A percentile compares a stretch with the other conserved stretches of the same genome.
Conservation (phyloP, 257 asterid genomes). For the Schizonepeta tenuifolia region DNA sequence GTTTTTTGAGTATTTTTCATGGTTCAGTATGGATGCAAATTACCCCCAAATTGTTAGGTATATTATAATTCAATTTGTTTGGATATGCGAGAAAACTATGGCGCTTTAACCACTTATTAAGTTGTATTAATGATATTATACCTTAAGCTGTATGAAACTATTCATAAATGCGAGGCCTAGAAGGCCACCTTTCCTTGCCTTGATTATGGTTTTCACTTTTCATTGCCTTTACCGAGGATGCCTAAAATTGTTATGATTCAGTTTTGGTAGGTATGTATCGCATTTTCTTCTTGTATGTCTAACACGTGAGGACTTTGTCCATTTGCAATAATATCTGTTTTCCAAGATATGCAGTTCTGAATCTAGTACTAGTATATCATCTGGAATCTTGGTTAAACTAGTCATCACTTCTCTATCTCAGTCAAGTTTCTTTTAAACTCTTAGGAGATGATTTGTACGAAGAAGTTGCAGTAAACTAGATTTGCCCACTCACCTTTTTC, state of each 20-base stretch:
- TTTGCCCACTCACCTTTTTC: slow-evolving; percentile 11
- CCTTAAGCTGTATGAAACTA: slow-evolving; percentile 8
- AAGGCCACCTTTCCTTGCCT: slow-evolving; percentile 18
- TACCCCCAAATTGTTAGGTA: background rate
- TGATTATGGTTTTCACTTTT: slow-evolving; percentile 16
- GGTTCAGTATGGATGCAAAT: slow-evolving; percentile 14
- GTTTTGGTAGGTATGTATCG: too few relatives aligned
- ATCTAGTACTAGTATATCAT: too few relatives aligned
- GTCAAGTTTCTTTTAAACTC: too few relatives aligned
- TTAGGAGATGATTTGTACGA: background rate
- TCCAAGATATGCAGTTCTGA: background rate
- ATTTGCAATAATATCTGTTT: background rate
- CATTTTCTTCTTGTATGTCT: too few relatives aligned
- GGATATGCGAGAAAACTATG: too few relatives aligned
- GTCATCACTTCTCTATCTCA: too few relatives aligned
- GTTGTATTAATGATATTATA: slow-evolving; percentile 5
- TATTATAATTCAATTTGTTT: too few relatives aligned
- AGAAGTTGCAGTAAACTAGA: slow-evolving; percentile 12
- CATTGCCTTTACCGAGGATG: background rate
- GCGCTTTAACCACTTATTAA: background rate
- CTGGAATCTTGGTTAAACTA: background rate
- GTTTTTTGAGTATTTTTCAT: slow-evolving; percentile 17
- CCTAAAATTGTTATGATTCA: background rate
- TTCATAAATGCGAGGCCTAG: slow-evolving; percentile 12
- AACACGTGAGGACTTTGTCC: too few relatives aligned